Evolutionary conservation across 148 eudicot genomes (phyloP).

Genomic region (Rhododendron mucronatum): DNA sequence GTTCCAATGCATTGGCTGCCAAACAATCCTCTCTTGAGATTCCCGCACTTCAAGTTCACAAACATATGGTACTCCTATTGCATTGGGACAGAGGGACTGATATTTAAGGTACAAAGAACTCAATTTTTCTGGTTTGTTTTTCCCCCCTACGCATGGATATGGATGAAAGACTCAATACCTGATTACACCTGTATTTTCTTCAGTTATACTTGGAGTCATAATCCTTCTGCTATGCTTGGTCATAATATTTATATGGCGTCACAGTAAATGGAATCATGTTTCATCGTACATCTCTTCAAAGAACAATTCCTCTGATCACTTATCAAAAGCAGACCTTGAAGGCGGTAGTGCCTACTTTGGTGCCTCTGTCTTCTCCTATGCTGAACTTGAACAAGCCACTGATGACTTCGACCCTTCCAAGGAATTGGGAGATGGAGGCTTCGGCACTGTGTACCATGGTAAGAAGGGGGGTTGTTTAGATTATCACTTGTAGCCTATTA

Average conservation of each 20-base stretch:
- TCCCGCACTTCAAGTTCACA: background rate
- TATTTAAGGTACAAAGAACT: background rate
- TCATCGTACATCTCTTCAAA: constrained; percentile 1
- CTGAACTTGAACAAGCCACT: constrained; percentile 44
- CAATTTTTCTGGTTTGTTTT: background rate
- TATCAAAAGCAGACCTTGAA: constrained; percentile 30
- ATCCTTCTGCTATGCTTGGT: background rate
- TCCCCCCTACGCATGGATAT: background rate
- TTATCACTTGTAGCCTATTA: background rate
- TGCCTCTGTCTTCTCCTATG: constrained; percentile 42
- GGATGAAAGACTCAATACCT: background rate
- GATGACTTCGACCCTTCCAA: constrained; percentile 37
- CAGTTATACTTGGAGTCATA: constrained; percentile 19
- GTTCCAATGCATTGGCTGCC: background rate
- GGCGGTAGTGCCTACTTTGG: constrained; percentile 23
- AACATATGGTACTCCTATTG: background rate
- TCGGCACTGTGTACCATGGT: constrained; percentile 64
- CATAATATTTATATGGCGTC: constrained; percentile 7
- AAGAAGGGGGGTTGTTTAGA: constrained; percentile 6
- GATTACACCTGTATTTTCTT: background rate
- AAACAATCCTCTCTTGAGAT: background rate
- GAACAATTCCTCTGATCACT: constrained; percentile 17
- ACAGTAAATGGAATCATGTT: constrained; percentile 6
- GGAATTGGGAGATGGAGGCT: constrained; percentile 72
- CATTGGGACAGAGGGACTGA: background rate